A percentile compares a stretch with the other conserved stretches of the same genome.
phyloP scores from a whole-genome alignment of 352 stramenopile species.

The Pseudoperonospora humuli region DNA sequence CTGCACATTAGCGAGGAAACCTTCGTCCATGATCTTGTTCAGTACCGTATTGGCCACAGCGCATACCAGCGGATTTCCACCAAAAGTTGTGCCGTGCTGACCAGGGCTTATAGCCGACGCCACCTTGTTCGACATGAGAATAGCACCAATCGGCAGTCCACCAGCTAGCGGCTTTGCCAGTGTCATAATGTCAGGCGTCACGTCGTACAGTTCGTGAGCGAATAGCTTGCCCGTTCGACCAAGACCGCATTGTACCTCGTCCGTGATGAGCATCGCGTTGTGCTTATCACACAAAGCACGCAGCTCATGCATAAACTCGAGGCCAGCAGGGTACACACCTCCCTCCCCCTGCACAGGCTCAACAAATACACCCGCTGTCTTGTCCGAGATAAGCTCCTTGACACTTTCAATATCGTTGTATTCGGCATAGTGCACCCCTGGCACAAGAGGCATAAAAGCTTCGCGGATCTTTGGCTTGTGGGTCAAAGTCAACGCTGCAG shows the following conservation, averaged over 20 bases:
- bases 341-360: conserved; percentile 90
- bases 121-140: conserved; percentile 89
- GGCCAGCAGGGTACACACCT: conserved; percentile 88
- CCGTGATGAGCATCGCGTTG: conserved; percentile 94
- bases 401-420: conserved; percentile 84
- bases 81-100: conserved; percentile 95
- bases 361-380: conserved; percentile 72
- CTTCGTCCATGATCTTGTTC: conserved; percentile 56
- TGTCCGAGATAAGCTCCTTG: conserved; percentile 60
- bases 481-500: conserved; percentile 69
- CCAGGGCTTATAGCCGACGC: conserved; percentile 87
- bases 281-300: conserved; percentile 90
- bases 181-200: conserved; percentile 95
- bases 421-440: conserved; percentile 60
- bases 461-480: conserved; percentile 86
- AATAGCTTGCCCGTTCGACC: conserved; percentile 92
- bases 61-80: conserved; percentile 94
- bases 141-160: conserved; percentile 94
- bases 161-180: conserved; percentile 95
- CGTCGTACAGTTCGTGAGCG: conserved; percentile 90
- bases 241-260: conserved; percentile 98
- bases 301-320: conserved; percentile 87
- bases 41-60: conserved; percentile 83
- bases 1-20: conserved; percentile 67
- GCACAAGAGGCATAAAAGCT: conserved; percentile 74